These are phyloP conservation scores for Colletotrichum spinosum DNA, from an alignment of 2,329 filamentous ascomycete species.

Conservation along the genomic window DNA sequence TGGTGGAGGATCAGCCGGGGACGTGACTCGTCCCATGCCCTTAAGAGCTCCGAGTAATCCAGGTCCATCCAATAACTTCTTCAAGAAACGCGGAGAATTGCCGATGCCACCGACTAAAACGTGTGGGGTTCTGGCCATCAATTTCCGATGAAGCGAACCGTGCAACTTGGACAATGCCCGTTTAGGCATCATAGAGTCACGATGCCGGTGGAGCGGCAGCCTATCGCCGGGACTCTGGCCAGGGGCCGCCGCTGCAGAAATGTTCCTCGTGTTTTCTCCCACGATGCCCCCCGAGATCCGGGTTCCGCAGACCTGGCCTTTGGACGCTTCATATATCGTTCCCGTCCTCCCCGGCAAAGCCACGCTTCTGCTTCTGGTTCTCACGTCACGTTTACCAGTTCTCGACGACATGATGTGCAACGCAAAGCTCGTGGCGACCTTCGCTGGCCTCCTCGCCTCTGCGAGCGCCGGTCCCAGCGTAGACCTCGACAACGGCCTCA, in stretches of 20 bases:
- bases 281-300: slow-evolving; percentile 23
- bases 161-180: slow-evolving; percentile 13
- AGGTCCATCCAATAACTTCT: slow-evolving; percentile 14
- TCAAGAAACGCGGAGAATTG: slow-evolving; percentile 6
- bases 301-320: neutral
- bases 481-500: slow-evolving; percentile 25
- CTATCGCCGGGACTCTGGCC: slow-evolving; percentile 5
- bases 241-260: slow-evolving; percentile 11
- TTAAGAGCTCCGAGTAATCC: neutral
- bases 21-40: slow-evolving; percentile 27
- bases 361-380: neutral
- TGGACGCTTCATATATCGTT: slow-evolving; percentile 5
- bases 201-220: slow-evolving; percentile 20
- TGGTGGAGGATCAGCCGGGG: slow-evolving; percentile 13
- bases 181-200: slow-evolving; percentile 18
- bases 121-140: slow-evolving; percentile 24
- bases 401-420: slow-evolving; percentile 23
- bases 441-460: slow-evolving; percentile 25
- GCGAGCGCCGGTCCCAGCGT: slow-evolving; percentile 32
- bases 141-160: slow-evolving; percentile 29
- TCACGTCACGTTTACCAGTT: slow-evolving; percentile 3
- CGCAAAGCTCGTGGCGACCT: slow-evolving; percentile 25
- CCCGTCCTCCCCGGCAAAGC: neutral
- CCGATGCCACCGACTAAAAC: slow-evolving; percentile 7
- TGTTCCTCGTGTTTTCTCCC: neutral